phyloP scores from a whole-genome alignment of 768 basidiomycete genomes.

The Naematelia encephala region DNA sequence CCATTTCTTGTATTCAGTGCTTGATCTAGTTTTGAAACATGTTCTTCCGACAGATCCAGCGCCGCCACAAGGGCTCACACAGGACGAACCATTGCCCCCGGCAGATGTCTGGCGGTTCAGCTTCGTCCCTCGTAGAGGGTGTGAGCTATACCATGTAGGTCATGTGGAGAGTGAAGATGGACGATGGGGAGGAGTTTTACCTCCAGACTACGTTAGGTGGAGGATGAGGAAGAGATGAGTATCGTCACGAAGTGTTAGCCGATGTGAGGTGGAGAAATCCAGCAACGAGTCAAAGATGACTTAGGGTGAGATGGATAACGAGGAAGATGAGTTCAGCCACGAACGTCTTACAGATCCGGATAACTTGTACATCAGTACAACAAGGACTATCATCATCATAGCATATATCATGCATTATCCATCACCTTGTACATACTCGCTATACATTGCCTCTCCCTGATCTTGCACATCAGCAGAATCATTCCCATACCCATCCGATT shows the following conservation, averaged over 20 bases:
- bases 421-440: neutral
- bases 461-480: neutral
- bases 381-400: neutral
- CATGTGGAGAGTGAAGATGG: conserved; percentile 14
- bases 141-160: conserved; percentile 36
- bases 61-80: conserved; percentile 1
- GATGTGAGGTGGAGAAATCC: neutral
- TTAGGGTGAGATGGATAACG: no score
- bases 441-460: neutral
- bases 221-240: conserved; percentile 28
- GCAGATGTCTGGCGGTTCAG: conserved; percentile 42
- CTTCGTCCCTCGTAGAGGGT: conserved; percentile 41
- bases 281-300: neutral
- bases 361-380: no score
- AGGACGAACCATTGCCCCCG: conserved; percentile 21
- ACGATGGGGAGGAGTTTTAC: conserved; percentile 40
- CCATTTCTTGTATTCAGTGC: conserved; percentile 38
- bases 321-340: no score
- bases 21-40: conserved; percentile 26
- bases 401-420: neutral
- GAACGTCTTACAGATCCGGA: no score
- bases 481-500: neutral
- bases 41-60: conserved; percentile 41
- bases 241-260: conserved; percentile 9
- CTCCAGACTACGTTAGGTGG: conserved; percentile 40